Percentiles rank a stretch among this genome's conserved stretches.
Conservation (phyloP, 257 asterid genomes). For the Marsdenia floribunda region DNA sequence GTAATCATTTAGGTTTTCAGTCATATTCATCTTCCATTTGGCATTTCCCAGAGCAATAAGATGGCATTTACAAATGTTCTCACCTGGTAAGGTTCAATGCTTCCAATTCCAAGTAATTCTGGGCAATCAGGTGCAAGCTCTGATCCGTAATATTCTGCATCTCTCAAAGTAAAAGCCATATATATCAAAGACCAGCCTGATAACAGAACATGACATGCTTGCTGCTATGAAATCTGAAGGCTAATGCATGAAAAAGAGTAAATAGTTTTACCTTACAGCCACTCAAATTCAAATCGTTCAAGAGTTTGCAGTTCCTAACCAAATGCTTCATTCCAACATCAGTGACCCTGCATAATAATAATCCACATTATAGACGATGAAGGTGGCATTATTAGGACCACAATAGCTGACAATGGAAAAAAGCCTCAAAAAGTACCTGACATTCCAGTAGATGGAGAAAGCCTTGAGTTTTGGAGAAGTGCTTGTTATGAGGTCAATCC, state of each 20-base stretch:
- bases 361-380: conserved; percentile 5
- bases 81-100: conserved; percentile 79
- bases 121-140: conserved; percentile 58
- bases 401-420: conserved; percentile 1
- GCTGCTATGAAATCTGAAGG: not conserved
- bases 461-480: conserved; percentile 48
- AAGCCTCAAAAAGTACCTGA: conserved; percentile 47
- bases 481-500: conserved; percentile 57
- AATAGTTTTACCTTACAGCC: conserved; percentile 74
- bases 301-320: conserved; percentile 60
- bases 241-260: conserved; percentile 8
- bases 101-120: conserved; percentile 58
- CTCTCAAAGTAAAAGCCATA: conserved; percentile 21
- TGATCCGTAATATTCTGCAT: conserved; percentile 76
- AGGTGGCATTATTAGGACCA: conserved; percentile 4
- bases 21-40: not conserved
- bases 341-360: conserved; percentile 60
- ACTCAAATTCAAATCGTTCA: conserved; percentile 76
- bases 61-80: conserved; percentile 1
- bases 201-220: not conserved
- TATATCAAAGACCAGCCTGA: not conserved
- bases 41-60: not conserved
- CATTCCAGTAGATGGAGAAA: conserved; percentile 90
- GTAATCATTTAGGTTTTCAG: not conserved
- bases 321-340: conserved; percentile 64